Base-by-base conservation (phyloP, 2,329 filamentous ascomycete genomes). In the Neospermospora avenae region DNA sequence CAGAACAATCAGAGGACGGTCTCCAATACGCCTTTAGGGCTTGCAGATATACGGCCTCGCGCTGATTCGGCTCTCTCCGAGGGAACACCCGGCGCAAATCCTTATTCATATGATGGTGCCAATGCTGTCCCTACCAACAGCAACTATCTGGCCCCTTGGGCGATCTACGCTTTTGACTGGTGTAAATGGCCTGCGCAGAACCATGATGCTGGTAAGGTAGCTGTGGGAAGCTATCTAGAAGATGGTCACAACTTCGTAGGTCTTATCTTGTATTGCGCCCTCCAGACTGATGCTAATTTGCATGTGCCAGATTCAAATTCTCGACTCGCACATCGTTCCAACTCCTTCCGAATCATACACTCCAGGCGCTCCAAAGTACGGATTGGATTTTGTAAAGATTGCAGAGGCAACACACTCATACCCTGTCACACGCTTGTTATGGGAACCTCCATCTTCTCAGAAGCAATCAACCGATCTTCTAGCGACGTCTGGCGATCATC, bases 371-470 rank as follows among this genome's bases (percentile, higher is more conserved):
- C 82, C 89, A 44, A 88, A 90, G 67, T 88, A 88, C 71, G 88
- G 85, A 41, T 79, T 99, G 71, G 93, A 98, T 67, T 98, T 96
- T 76, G 89, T 86, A 55, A 96, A 96, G 73, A 85, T 96, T 35
- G 95, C 95, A 39, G 95, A 99, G 80, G 95, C 95, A 20, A 97
- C 93, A 20, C 96, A 97, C 77, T 96, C 95, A 11, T 99, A 98
- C 73, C 95, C 95, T 1, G 95, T 99, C 34, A 99, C 93, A 3
- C 86, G 95, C 59, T 88, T 99, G 66, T 77, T 98, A 8, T 99
- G 93, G 93, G 93, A 99, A 72, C 93, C 93, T 11, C 93, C 93
- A 3, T 96, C 92, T 10, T 91, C 91, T 14, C 90, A 96, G 73
- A 98, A 99, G 75, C 91, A 96, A 75, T 93, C 91, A 3, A 98